phyloP scores from a whole-genome alignment of 768 basidiomycete species.

The Mycena polygramma region DNA sequence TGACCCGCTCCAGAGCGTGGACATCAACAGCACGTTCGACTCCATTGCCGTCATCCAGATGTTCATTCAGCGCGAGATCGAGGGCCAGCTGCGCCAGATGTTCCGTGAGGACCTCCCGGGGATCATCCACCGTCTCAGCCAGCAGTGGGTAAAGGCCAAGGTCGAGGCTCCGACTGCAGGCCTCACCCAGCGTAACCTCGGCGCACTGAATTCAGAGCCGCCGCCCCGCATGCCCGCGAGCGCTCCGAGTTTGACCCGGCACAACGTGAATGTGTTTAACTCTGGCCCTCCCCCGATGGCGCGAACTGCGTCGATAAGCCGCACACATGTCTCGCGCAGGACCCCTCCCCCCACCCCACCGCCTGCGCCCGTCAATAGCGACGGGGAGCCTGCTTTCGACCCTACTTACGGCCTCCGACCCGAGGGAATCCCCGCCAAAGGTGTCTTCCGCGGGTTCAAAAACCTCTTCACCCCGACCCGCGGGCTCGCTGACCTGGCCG shows the following conservation, averaged over 20 bases:
- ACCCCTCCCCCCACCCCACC: slow-evolving; percentile 41
- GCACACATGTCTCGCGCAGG: slow-evolving; percentile 40
- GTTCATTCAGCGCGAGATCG: slow-evolving; percentile 97
- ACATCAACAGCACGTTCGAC: slow-evolving; percentile 98
- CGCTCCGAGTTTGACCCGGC: slow-evolving; percentile 37
- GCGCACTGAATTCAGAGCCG: slow-evolving; percentile 17
- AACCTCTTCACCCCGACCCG: slow-evolving; percentile 76
- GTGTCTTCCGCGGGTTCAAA: slow-evolving; percentile 83
- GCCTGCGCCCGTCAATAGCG: slow-evolving; percentile 70
- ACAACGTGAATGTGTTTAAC: slow-evolving; percentile 37
- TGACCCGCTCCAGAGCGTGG: slow-evolving; percentile 96
- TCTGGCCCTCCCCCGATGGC: slow-evolving; percentile 19
- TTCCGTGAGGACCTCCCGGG: slow-evolving; percentile 97
- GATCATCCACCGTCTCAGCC: slow-evolving; percentile 95
- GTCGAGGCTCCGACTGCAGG: slow-evolving; percentile 67
- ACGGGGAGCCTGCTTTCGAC: slow-evolving; percentile 66
- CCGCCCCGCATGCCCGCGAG: slow-evolving; percentile 13
- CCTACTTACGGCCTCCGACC: slow-evolving; percentile 97
- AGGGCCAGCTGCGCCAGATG: slow-evolving; percentile 97
- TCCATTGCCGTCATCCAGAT: slow-evolving; percentile 98
- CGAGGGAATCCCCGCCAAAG: slow-evolving; percentile 89
- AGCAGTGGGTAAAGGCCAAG: slow-evolving; percentile 95
- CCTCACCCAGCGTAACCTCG: slow-evolving; percentile 26
- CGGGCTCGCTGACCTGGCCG: slow-evolving; percentile 85
- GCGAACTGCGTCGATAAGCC: slow-evolving; percentile 35